These are phyloP conservation scores for Tilletia walkeri DNA, from an alignment of 1,284 basidiomycete genomes.

Conservation along the genomic window DNA sequence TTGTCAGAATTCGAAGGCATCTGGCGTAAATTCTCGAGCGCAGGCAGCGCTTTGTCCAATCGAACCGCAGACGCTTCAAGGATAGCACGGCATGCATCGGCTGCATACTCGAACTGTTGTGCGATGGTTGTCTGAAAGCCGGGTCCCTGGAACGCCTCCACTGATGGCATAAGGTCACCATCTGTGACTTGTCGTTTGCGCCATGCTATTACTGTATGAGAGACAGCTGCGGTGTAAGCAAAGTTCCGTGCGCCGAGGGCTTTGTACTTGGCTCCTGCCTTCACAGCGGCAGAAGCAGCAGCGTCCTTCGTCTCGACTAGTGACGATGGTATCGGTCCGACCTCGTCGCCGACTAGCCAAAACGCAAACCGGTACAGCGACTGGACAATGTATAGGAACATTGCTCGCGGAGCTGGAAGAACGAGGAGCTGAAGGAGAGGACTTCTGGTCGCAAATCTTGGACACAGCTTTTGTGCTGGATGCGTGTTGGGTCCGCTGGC, in stretches of 20 bases:
- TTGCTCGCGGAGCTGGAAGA: background rate
- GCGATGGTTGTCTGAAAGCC: background rate
- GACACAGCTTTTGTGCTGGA: background rate
- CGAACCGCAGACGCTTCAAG: constrained; percentile 5
- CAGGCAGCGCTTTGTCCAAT: background rate
- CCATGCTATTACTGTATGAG: background rate
- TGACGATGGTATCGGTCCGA: background rate
- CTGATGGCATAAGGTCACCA: background rate
- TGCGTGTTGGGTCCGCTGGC: background rate
- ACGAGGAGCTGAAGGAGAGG: constrained; percentile 2
- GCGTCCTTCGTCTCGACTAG: background rate
- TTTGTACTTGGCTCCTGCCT: background rate
- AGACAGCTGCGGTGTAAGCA: constrained; percentile 1
- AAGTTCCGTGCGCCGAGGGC: background rate
- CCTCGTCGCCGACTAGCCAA: constrained; percentile 13
- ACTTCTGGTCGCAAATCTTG: background rate
- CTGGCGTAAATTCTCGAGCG: background rate
- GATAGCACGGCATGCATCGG: constrained; percentile 9
- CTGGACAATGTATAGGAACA: constrained; percentile 9
- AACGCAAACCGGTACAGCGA: constrained; percentile 7
- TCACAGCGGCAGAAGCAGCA: background rate
- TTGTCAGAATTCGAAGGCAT: background rate
- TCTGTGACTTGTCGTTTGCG: constrained; percentile 7
- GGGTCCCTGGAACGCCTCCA: constrained; percentile 3
- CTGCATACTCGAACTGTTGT: constrained; percentile 6